Percentiles rank a stretch among this genome's conserved stretches.
Evolutionary conservation across 2,329 filamentous ascomycete species (phyloP).

Genomic region (Lanzia echinophila): DNA sequence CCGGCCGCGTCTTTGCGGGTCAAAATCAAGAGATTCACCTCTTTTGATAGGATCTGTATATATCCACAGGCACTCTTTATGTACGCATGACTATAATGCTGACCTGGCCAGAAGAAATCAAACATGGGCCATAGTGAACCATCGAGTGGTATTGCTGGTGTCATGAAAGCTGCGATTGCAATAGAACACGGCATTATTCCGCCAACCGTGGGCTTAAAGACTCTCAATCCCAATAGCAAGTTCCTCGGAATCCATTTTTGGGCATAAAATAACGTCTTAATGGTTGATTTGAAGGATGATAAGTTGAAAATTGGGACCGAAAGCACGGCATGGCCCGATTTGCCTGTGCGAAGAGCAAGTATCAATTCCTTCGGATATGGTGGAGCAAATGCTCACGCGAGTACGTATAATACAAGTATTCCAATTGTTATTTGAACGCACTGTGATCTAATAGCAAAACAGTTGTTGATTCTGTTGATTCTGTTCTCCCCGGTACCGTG

Average conservation of each 20-base stretch:
- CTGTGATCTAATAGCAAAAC: too few species aligned
- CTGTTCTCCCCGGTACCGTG: too few species aligned
- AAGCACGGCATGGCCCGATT: conserved; percentile 7
- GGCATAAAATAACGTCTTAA: too few species aligned
- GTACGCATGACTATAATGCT: too few species aligned
- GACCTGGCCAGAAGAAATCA: too few species aligned
- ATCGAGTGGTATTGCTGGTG: conserved; percentile 1
- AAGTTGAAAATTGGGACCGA: too few species aligned
- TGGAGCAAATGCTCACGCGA: conserved; percentile 30
- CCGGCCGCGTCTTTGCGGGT: too few species aligned
- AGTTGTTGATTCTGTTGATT: too few species aligned
- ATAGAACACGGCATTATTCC: conserved; percentile 19
- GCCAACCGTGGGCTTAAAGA: conserved; percentile 11
- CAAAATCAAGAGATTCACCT: conserved; percentile 13
- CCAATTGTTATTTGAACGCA: too few species aligned
- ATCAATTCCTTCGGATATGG: conserved; percentile 33
- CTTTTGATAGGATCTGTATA: conserved; percentile 13
- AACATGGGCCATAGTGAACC: conserved; percentile 7
- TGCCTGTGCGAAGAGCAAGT: conserved; percentile 22
- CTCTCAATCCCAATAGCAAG: conserved; percentile 2
- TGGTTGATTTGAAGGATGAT: too few species aligned
- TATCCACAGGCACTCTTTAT: too few species aligned
- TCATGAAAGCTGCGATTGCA: conserved; percentile 24
- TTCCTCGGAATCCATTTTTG: too few species aligned
- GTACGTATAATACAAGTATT: conserved; percentile 18